Base-by-base conservation (phyloP, 805 yeast species). In the Saccharomycopsis olivae region DNA sequence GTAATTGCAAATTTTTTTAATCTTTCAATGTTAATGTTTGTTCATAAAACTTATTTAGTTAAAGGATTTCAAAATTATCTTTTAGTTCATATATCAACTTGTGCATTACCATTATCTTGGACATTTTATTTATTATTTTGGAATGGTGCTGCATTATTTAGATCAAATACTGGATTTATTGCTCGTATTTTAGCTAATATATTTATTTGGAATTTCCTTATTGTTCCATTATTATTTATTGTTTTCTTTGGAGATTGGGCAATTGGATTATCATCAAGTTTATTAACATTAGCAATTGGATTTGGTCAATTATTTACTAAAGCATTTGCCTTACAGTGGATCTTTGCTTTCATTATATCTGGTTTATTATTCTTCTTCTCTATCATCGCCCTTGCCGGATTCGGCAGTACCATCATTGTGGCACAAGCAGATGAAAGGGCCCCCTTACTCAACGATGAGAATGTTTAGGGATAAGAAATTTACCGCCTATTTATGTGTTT, bases 301-400 rank as follows among this genome's bases (percentile, higher is more conserved):
- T 62, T 80, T 33, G 78, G 79, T 39, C 95, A 84, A 59, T 55
- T 84, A 40, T 66, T 75, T 53, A 71, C 75, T 35, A 79, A 72
- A 59, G 62, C 74, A 28, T 68, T 84, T 60, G 89, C 89, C 2
- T 66, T 84, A 49, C 94, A 84, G 62, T 84, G 94, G 94, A 72
- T 80, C 48, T 84, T 84, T 62, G 94, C 87, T 3, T 74, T 80
- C 48, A 57, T 71, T 39, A 81, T 82, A 46, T 60, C 82, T 8
- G 76, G 72, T 4, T 39, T 76, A 23, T 66, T 79, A 54, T 66
- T 76, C 42, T 51, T 76, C 16, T 55, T 68, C 36, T 64, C 81
- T 5, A 49, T 72, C 14, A 57, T 71, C 23, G 68, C 70, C 28
- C 62, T 71, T 44, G 56, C 64, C 39, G 73, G 71, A 4, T n/a